Evolutionary conservation across 805 yeast genomes (phyloP).

Genomic region (Ogataea pignaliae): DNA sequence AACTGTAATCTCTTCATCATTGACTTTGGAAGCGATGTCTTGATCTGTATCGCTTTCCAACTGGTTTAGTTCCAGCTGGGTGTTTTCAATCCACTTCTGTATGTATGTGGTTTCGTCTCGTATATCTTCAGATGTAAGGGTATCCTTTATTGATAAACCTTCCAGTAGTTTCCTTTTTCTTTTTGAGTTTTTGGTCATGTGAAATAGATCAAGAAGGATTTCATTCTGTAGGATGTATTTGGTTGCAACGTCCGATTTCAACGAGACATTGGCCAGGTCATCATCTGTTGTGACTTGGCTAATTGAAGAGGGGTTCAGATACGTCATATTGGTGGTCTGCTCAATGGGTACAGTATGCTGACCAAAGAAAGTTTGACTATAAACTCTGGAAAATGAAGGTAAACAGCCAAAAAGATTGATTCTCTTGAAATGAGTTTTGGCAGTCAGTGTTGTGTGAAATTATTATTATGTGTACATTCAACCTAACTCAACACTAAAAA

Average conservation of each 20-base stretch:
- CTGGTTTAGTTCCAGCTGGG: conserved; percentile 9
- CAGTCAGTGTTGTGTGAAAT: too few relatives aligned
- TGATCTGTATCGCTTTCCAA: not conserved
- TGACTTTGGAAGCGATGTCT: not conserved
- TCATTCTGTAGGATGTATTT: conserved; percentile 31
- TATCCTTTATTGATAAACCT: conserved; percentile 20
- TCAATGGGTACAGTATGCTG: not conserved
- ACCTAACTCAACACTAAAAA: too few relatives aligned
- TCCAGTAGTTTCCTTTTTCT: conserved; percentile 3
- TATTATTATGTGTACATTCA: too few relatives aligned
- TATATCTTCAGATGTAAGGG: conserved; percentile 13
- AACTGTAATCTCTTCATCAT: conserved; percentile 8
- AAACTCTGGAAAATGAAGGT: conserved; percentile 8
- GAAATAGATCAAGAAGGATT: conserved; percentile 21
- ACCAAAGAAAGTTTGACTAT: too few relatives aligned
- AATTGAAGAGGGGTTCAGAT: conserved; percentile 22
- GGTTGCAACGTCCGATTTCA: conserved; percentile 32
- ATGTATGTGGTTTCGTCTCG: conserved; percentile 13
- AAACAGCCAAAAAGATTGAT: not conserved
- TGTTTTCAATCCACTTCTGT: conserved; percentile 9
- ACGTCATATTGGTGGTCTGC: conserved; percentile 9
- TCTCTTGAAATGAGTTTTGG: too few relatives aligned
- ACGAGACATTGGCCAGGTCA: conserved; percentile 25
- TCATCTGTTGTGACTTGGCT: conserved; percentile 20
- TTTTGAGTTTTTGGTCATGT: conserved; percentile 6